Evolutionary conservation across 345 rosid species (phyloP).

Genomic region (Rhodamnia rubescens): DNA sequence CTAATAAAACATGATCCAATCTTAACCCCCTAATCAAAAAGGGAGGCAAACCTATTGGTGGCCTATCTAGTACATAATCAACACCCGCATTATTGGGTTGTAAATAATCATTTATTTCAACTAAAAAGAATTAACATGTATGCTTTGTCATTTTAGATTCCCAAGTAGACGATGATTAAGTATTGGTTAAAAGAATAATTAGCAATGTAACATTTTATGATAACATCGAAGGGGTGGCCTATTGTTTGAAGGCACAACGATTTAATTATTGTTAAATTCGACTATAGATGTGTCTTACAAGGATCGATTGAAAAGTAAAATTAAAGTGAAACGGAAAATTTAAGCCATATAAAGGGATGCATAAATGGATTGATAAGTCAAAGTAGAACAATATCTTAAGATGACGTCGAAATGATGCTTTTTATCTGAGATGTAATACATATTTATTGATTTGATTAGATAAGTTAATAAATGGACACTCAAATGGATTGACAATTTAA

Average conservation of each 20-base stretch:
- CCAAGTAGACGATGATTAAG: background rate
- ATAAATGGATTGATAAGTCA: background rate
- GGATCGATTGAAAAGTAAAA: background rate
- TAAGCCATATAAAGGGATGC: background rate
- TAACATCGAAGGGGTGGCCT: background rate
- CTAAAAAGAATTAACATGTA: background rate
- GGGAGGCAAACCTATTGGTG: too few species aligned
- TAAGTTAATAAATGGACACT: background rate
- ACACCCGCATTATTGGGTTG: too few species aligned
- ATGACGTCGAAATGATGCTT: background rate
- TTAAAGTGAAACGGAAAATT: background rate
- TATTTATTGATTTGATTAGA: background rate
- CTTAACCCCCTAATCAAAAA: too few species aligned
- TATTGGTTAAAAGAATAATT: background rate
- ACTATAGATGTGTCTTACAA: background rate
- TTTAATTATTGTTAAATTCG: background rate
- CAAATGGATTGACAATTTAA: background rate
- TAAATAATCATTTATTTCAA: background rate
- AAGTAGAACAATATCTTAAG: background rate
- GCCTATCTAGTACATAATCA: too few species aligned
- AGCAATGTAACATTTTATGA: background rate
- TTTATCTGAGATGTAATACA: background rate
- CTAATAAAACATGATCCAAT: too few species aligned
- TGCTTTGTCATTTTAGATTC: background rate
- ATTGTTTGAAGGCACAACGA: background rate